Conservation (phyloP, 2,329 filamentous ascomycete genomes). For the Rhexocercosporidium sp. region DNA sequence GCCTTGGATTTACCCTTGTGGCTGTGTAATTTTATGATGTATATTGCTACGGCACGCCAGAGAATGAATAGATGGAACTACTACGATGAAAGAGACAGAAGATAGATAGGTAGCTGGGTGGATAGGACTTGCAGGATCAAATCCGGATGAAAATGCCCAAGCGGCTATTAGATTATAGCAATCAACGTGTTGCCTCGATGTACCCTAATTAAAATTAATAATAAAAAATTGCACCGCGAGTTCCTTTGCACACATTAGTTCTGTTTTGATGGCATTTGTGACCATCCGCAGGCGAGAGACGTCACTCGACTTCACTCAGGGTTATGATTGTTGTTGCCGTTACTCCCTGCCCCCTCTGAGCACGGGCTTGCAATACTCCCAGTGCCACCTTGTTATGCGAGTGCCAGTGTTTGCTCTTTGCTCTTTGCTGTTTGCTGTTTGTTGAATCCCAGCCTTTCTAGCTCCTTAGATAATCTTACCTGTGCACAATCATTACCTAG, state of each 20-base stretch:
- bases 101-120: not conserved
- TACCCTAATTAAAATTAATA: not conserved
- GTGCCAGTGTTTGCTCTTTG: not conserved
- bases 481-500: too few relatives aligned
- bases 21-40: constrained; percentile 16
- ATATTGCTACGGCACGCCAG: not conserved
- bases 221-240: not conserved
- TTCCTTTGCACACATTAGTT: not conserved
- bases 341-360: too few relatives aligned
- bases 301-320: too few relatives aligned
- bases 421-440: not conserved
- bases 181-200: not conserved
- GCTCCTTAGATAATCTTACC: not conserved
- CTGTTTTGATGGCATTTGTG: not conserved
- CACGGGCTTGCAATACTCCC: not conserved
- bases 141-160: not conserved
- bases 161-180: not conserved
- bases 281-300: not conserved
- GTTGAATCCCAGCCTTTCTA: not conserved
- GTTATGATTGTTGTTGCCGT: too few relatives aligned
- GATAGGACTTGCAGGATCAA: not conserved
- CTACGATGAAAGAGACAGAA: too few relatives aligned
- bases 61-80: not conserved
- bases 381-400: not conserved
- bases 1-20: not conserved